A percentile compares a stretch with the other conserved stretches of the same genome.
phyloP scores from a whole-genome alignment of 2,329 filamentous ascomycete genomes.

The Monosporascus sp. region DNA sequence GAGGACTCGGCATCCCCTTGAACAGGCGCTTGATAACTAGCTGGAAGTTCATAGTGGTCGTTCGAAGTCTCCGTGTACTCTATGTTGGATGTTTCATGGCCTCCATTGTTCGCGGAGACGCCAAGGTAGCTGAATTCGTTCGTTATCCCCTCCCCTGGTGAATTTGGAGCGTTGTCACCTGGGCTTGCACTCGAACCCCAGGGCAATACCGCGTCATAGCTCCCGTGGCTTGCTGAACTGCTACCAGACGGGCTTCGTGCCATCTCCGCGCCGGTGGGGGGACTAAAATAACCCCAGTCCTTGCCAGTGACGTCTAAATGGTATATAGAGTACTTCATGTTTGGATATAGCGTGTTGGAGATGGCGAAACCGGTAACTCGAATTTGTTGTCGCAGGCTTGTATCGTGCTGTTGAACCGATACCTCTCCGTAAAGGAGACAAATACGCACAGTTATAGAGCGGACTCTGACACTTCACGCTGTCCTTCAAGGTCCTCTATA shows the following conservation, averaged over 20 bases:
- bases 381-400: background rate
- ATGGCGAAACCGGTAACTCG: background rate
- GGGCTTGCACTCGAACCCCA: constrained; percentile 11
- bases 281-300: constrained; percentile 7
- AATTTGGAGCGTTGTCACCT: background rate
- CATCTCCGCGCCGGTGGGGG: constrained; percentile 15
- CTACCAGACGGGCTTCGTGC: constrained; percentile 14
- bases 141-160: background rate
- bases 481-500: background rate
- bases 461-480: background rate
- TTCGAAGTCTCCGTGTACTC: background rate
- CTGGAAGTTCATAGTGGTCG: background rate
- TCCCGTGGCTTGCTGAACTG: constrained; percentile 11
- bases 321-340: constrained; percentile 8
- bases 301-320: constrained; percentile 7
- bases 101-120: background rate
- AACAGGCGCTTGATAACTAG: constrained; percentile 1
- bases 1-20: constrained; percentile 1
- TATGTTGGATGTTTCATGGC: background rate
- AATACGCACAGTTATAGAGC: background rate
- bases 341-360: background rate
- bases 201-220: constrained; percentile 3
- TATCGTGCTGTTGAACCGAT: background rate
- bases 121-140: background rate
- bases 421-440: background rate